phyloP scores from a whole-genome alignment of 371 early-diverging fungal species.

The Mortierella sp. region DNA sequence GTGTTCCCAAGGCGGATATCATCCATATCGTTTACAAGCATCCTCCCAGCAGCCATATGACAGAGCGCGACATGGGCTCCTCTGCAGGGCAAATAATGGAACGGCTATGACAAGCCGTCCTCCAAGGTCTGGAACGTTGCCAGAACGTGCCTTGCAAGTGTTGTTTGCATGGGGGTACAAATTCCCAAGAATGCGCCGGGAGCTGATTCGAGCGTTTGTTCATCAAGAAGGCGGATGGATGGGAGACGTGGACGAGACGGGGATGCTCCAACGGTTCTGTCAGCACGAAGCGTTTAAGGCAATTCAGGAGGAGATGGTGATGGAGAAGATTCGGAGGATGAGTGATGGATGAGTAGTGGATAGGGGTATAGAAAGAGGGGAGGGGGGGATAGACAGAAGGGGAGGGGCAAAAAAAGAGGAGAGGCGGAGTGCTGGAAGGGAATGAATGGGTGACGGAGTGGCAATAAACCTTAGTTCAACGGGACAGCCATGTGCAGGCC shows the following conservation, averaged over 20 bases:
- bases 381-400: too few relatives aligned
- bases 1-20: neutral
- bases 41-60: neutral
- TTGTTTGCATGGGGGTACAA: conserved; percentile 40
- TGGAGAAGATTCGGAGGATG: neutral
- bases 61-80: neutral
- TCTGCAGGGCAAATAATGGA: neutral
- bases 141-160: conserved; percentile 18
- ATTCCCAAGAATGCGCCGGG: conserved; percentile 26
- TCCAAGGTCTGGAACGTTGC: neutral
- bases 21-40: neutral
- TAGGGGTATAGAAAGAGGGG: too few relatives aligned
- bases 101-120: neutral
- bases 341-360: too few relatives aligned
- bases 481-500: too few relatives aligned
- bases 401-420: too few relatives aligned
- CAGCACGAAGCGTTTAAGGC: conserved; percentile 17
- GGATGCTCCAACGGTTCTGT: conserved; percentile 13
- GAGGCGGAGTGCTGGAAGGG: too few relatives aligned
- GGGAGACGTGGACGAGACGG: neutral
- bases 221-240: neutral
- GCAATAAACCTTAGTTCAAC: too few relatives aligned
- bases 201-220: conserved; percentile 13
- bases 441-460: too few relatives aligned
- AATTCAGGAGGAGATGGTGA: conserved; percentile 13